These are phyloP conservation scores for Polychaeton citri DNA, from an alignment of 2,329 filamentous ascomycete species.

Conservation along the genomic window DNA sequence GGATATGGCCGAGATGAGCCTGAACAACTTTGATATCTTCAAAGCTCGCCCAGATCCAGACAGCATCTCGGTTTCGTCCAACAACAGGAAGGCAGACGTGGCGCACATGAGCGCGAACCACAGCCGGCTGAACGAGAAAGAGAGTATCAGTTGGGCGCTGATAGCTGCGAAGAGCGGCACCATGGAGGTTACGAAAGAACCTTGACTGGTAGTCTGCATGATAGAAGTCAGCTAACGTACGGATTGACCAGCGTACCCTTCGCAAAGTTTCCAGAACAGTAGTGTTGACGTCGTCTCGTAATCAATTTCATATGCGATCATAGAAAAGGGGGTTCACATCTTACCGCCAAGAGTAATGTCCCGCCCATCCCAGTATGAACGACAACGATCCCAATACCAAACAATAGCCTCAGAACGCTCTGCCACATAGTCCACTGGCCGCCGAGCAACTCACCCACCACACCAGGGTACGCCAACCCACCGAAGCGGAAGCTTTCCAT, in stretches of 20 bases:
- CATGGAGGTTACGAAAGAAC: slow-evolving; percentile 13
- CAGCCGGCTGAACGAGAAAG: slow-evolving; percentile 15
- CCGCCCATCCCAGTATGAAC: slow-evolving; percentile 11
- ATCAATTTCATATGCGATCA: neutral
- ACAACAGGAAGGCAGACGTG: slow-evolving; percentile 12
- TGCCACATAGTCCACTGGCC: slow-evolving; percentile 11
- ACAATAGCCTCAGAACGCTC: slow-evolving; percentile 9
- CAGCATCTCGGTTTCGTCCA: slow-evolving; percentile 17
- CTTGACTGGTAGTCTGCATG: slow-evolving; percentile 14
- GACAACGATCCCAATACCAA: slow-evolving; percentile 10
- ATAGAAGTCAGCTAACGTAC: too few relatives aligned
- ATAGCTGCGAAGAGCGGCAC: slow-evolving; percentile 16
- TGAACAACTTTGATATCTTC: slow-evolving; percentile 24
- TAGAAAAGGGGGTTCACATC: slow-evolving; percentile 3
- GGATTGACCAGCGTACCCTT: too few relatives aligned
- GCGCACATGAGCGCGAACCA: slow-evolving; percentile 20
- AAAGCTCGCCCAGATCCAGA: slow-evolving; percentile 18
- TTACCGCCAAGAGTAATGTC: slow-evolving; percentile 17
- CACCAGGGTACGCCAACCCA: slow-evolving; percentile 12
- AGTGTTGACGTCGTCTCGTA: neutral
- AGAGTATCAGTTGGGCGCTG: slow-evolving; percentile 14
- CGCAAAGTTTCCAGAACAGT: too few relatives aligned
- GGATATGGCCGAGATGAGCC: slow-evolving; percentile 22
- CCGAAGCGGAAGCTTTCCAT: slow-evolving; percentile 16
- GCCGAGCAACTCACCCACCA: slow-evolving; percentile 11